A percentile compares a stretch with the other conserved stretches of the same genome.
phyloP scores from a whole-genome alignment of 768 basidiomycete species.

The Lentinula detonsa region DNA sequence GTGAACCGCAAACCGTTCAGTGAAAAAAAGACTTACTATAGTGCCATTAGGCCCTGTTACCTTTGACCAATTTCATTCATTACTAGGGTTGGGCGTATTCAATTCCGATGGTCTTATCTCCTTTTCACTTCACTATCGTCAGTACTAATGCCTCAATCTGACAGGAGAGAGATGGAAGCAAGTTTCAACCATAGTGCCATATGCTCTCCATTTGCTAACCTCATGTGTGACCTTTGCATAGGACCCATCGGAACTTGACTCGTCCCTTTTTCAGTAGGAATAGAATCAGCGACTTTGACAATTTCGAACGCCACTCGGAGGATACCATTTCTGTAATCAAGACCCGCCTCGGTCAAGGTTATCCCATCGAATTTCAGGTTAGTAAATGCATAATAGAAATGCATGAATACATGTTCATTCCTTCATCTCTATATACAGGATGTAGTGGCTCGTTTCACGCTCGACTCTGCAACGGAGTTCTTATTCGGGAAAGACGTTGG shows the following conservation, averaged over 20 bases:
- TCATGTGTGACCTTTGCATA: constrained; percentile 22
- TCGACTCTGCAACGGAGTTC: constrained; percentile 56
- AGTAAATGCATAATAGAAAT: background rate
- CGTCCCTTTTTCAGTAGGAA: constrained; percentile 57
- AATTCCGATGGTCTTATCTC: constrained; percentile 17
- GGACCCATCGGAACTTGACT: constrained; percentile 48
- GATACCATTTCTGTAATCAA: constrained; percentile 40
- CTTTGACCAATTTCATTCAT: constrained; percentile 13
- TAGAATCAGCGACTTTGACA: constrained; percentile 47
- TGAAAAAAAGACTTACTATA: background rate
- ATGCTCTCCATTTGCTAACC: background rate
- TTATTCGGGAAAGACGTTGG: constrained; percentile 44
- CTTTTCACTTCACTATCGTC: background rate
- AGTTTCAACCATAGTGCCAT: constrained; percentile 1
- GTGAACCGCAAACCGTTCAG: background rate
- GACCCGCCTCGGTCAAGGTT: constrained; percentile 34
- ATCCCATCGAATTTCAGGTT: constrained; percentile 53
- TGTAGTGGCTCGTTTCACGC: constrained; percentile 47
- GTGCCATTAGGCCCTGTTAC: constrained; percentile 12
- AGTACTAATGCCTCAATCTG: background rate
- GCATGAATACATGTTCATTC: background rate
- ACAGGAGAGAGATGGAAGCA: constrained; percentile 57
- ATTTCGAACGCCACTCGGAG: constrained; percentile 45
- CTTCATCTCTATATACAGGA: constrained; percentile 25
- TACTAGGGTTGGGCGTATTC: constrained; percentile 57